These are phyloP conservation scores for Nothophoma quercina DNA, from an alignment of 2,329 filamentous ascomycete genomes.

Conservation along the genomic window DNA sequence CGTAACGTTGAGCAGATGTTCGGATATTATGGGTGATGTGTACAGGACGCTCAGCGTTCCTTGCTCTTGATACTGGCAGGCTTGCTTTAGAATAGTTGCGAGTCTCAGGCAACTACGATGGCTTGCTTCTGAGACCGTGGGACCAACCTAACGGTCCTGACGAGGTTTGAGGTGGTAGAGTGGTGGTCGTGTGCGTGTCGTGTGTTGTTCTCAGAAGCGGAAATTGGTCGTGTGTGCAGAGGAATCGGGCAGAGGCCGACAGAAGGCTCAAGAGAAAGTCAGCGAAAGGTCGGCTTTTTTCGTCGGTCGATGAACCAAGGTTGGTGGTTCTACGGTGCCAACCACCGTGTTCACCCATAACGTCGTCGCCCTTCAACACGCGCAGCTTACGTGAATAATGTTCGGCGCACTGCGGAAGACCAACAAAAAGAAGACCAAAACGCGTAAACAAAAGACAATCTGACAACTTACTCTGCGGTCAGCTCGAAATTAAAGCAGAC, in stretches of 20 bases:
- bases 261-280: slow-evolving; percentile 24
- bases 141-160: neutral
- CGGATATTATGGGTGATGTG: slow-evolving; percentile 1
- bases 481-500: slow-evolving; percentile 36
- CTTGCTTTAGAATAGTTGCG: neutral
- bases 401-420: neutral
- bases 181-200: slow-evolving; percentile 8
- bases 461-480: slow-evolving; percentile 34
- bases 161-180: neutral
- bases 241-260: slow-evolving; percentile 28
- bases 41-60: neutral
- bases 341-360: neutral
- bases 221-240: slow-evolving; percentile 18
- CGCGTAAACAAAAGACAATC: neutral
- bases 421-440: neutral
- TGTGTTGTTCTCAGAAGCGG: slow-evolving; percentile 8
- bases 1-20: neutral
- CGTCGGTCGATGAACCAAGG: neutral
- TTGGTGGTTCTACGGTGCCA: neutral
- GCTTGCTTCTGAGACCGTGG: neutral
- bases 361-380: neutral
- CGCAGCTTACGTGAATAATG: slow-evolving; percentile 3
- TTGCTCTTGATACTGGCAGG: neutral
- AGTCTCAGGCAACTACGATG: neutral
- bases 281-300: slow-evolving; percentile 4